Conservation (phyloP, 2,329 filamentous ascomycete species). For the Fusarium ramigenum region DNA sequence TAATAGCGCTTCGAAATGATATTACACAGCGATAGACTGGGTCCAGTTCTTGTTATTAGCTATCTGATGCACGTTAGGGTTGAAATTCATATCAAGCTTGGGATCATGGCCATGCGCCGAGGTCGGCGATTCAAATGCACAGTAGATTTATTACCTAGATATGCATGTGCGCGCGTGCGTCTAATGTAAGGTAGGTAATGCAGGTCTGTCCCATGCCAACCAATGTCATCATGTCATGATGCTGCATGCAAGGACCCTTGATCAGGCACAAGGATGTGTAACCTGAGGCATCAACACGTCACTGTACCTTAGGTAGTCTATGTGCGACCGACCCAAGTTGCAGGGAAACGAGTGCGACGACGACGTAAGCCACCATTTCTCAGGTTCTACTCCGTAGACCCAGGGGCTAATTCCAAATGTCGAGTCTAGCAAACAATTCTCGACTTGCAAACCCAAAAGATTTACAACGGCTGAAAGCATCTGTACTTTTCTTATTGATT, state of each 20-base stretch:
- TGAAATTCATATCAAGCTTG: neutral
- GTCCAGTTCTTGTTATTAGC: neutral
- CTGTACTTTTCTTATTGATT: neutral
- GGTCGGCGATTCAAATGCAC: neutral
- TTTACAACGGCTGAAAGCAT: neutral
- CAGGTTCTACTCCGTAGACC: neutral
- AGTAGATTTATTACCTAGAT: neutral
- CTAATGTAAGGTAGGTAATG: neutral
- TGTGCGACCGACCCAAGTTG: neutral
- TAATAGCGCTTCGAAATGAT: neutral
- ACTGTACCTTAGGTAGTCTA: neutral
- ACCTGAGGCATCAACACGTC: constrained; percentile 26
- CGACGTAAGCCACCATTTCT: constrained; percentile 33
- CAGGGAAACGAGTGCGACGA: constrained; percentile 19
- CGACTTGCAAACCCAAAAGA: neutral
- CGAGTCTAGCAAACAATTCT: neutral
- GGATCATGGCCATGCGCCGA: neutral
- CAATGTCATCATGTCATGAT: neutral
- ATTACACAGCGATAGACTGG: neutral
- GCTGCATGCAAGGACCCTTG: constrained; percentile 9
- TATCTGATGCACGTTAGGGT: neutral
- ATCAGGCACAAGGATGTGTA: neutral
- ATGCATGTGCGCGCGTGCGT: neutral
- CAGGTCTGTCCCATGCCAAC: neutral
- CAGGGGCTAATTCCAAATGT: constrained; percentile 3